phyloP scores from a whole-genome alignment of 139 green algal species.

The Spirogloea muscicola region DNA sequence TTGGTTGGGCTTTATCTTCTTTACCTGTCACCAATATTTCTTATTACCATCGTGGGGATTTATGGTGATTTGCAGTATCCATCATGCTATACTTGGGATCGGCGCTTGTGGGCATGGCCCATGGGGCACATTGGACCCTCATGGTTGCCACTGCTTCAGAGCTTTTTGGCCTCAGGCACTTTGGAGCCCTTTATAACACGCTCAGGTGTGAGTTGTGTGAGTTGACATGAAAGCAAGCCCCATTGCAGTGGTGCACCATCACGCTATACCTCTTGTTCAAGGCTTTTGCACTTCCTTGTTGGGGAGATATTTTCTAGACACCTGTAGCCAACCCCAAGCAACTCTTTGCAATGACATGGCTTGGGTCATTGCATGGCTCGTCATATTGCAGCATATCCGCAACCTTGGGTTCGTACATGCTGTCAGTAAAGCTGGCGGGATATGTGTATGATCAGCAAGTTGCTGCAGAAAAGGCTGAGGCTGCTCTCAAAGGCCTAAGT shows the following conservation, averaged over 20 bases:
- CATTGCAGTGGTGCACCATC: too few species aligned
- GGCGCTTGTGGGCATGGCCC: constrained; percentile 60
- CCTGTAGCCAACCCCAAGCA: too few species aligned
- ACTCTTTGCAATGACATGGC: too few species aligned
- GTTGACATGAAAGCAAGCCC: too few species aligned
- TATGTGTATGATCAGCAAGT: constrained; percentile 36
- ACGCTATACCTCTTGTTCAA: too few species aligned
- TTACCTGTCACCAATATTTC: too few species aligned
- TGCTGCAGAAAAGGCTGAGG: not conserved
- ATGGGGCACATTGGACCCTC: constrained; percentile 74
- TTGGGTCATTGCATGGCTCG: too few species aligned
- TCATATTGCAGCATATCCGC: constrained; percentile 17
- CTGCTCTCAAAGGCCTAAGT: not conserved
- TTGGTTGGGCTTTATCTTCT: too few species aligned
- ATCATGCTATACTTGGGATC: constrained; percentile 50
- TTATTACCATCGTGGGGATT: too few species aligned
- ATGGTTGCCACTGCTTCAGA: constrained; percentile 64
- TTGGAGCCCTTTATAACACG: constrained; percentile 47
- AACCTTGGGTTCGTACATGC: constrained; percentile 37
- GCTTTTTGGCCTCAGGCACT: constrained; percentile 62
- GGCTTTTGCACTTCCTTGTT: too few species aligned
- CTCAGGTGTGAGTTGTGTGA: too few species aligned
- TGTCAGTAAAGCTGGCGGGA: constrained; percentile 36
- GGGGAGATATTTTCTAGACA: too few species aligned
- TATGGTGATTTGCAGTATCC: constrained; percentile 2